A percentile compares a stretch with the other conserved stretches of the same genome.
Evolutionary conservation across 441 rosid species (phyloP).

Genomic region (Mallotus japonicus): DNA sequence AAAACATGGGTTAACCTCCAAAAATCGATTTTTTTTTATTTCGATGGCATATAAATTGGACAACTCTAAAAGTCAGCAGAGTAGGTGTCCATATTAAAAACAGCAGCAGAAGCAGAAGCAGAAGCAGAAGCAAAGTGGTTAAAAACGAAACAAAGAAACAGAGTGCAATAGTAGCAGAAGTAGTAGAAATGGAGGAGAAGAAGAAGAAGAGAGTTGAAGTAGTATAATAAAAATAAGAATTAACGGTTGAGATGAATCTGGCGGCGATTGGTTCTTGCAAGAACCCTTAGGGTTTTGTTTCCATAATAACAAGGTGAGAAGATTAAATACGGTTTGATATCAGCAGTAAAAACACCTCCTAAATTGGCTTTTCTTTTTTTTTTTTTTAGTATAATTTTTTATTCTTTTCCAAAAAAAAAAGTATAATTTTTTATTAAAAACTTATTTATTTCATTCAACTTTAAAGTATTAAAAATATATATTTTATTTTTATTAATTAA

Average conservation of each 20-base stretch:
- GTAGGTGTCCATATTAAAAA: conserved; percentile 21
- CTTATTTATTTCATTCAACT: no score
- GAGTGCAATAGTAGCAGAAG: conserved; percentile 23
- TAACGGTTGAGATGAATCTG: conserved; percentile 55
- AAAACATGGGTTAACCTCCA: conserved; percentile 7
- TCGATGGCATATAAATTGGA: no score
- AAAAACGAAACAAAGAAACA: conserved; percentile 16
- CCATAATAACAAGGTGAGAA: conserved; percentile 24
- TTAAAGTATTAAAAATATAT: no score
- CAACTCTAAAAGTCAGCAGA: not conserved
- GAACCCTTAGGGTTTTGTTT: conserved; percentile 86
- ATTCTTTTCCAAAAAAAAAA: no score
- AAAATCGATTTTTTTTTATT: not conserved
- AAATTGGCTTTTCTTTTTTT: no score
- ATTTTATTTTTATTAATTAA: no score
- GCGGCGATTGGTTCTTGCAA: conserved; percentile 74
- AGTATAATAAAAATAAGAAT: conserved; percentile 1
- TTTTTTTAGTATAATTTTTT: no score
- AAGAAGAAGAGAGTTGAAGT: not conserved
- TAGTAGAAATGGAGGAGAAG: conserved; percentile 2
- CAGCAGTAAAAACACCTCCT: no score
- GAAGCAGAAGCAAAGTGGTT: not conserved
- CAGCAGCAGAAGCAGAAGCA: not conserved
- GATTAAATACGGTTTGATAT: not conserved
- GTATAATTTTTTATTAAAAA: no score